These are phyloP conservation scores for Pythium scleroteichum DNA, from an alignment of 352 stramenopile genomes.

Conservation along the genomic window DNA sequence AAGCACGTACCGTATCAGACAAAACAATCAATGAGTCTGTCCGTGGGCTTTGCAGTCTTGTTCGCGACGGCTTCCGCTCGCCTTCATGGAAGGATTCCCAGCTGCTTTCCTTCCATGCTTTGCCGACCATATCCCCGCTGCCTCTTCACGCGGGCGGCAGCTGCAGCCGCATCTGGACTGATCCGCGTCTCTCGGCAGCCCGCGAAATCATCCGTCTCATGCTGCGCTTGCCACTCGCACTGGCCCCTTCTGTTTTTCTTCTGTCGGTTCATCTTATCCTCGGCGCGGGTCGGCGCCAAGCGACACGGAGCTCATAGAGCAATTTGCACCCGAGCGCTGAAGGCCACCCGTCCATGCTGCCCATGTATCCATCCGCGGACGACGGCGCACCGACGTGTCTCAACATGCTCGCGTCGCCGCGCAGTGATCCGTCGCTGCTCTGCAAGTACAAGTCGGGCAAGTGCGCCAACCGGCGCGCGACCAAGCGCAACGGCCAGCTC, in stretches of 20 bases:
- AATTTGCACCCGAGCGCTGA: conserved; percentile 21
- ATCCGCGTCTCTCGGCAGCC: conserved; percentile 7
- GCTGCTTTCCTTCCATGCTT: conserved; percentile 16
- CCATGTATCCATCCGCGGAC: conserved; percentile 13
- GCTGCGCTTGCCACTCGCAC: conserved; percentile 22
- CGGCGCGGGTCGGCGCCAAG: background rate
- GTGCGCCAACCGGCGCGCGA: conserved; percentile 78
- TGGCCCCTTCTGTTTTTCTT: conserved; percentile 23
- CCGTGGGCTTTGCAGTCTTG: background rate
- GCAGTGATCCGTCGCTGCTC: conserved; percentile 47
- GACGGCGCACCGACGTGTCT: conserved; percentile 20
- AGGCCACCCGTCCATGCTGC: conserved; percentile 16
- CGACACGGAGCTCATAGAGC: conserved; percentile 12
- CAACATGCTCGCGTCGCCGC: conserved; percentile 37
- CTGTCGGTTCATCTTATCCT: conserved; percentile 5
- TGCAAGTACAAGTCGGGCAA: conserved; percentile 90
- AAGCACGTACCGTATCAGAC: conserved; percentile 7
- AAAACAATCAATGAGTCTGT: conserved; percentile 5
- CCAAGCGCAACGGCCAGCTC: conserved; percentile 83
- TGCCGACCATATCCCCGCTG: conserved; percentile 16
- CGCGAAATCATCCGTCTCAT: conserved; percentile 17
- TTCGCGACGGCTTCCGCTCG: conserved; percentile 11
- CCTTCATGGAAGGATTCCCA: conserved; percentile 20
- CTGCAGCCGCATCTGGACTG: conserved; percentile 7
- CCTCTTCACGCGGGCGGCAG: conserved; percentile 1